Evolutionary conservation across 106 monocot species (phyloP).

Genomic region (Iris macrosiphon): DNA sequence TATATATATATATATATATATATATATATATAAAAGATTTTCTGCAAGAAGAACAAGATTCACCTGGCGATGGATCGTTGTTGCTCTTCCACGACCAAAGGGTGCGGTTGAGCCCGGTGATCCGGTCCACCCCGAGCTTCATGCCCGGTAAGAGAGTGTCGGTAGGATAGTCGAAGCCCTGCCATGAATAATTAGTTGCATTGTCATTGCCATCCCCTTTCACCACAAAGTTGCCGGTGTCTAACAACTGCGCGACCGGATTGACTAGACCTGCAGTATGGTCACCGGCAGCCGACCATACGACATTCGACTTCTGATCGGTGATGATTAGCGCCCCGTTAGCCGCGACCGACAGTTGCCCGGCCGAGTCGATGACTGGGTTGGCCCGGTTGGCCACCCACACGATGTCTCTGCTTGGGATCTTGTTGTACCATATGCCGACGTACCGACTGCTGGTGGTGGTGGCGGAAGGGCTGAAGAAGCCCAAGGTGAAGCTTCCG

Average conservation of each 20-base stretch:
- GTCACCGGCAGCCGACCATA: not conserved
- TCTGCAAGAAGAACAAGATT: not conserved
- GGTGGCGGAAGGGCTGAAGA: no score
- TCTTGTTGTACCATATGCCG: slow-evolving; percentile 7
- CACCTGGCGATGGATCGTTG: not conserved
- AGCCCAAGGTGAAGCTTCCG: no score
- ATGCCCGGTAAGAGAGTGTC: not conserved
- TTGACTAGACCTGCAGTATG: slow-evolving; percentile 2
- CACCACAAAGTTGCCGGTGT: not conserved
- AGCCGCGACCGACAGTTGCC: not conserved
- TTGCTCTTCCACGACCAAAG: not conserved
- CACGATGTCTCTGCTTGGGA: not conserved
- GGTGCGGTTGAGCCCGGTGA: not conserved
- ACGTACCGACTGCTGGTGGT: slow-evolving; percentile 6
- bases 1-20: no score
- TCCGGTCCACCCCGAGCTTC: not conserved
- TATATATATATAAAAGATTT: no score
- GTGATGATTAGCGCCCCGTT: not conserved
- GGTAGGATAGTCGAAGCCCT: slow-evolving; percentile 1
- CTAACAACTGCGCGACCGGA: slow-evolving; percentile 2
- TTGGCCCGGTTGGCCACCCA: slow-evolving; percentile 3
- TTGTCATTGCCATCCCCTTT: not conserved
- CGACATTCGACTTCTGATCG: not conserved
- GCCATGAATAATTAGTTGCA: not conserved
- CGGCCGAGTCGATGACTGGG: not conserved